Evolutionary conservation across 331 rosid species (phyloP), one percentile per base, ranked within the genome.

Genomic region (Pyrus hybrid): DNA sequence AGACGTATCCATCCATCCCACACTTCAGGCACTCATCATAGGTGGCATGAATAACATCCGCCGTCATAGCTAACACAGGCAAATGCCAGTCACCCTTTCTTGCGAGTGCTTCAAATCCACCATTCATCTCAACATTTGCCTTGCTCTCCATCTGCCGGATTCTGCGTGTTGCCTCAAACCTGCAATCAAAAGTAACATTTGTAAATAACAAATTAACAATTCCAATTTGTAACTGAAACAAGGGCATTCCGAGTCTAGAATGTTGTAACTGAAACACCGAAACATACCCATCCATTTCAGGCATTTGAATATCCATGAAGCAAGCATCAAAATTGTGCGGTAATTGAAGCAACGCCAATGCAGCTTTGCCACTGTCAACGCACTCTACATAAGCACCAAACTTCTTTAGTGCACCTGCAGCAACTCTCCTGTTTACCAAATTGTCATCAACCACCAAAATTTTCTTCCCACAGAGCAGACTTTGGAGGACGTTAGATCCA

Each of bases 231-330:
- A 4, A 49, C 56, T 49, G n/a, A n/a, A 58, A 62, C 1, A 6
- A 14, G 32, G 33, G 7, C 32, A 14, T 25, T 4, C 3, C 13
- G 25, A 22, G 1, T 10, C 30, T 5, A 23, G 17, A 62, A 62
- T 7, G 8, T 53, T 6, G 6, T 10, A 32, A 13, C 53, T 22
- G 3, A 35, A 29, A 28, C 65, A 32, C n/a, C 1, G 6, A 63
- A 29, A 70, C 93, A 60, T 86, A 95, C 99, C 99, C 99, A 67
- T 95, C 99, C 99, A 95, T 95, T 80, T 95, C 99, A 11, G 99
- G 99, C 99, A 95, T 95, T 72, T 95, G 99, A 80, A 95, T 92
- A 78, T 95, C 99, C 99, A 95, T 95, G 88, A 95, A 95, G 83
- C 99, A 95, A 22, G 99, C 99, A 84, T 95, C 97, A 45, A 95